A percentile compares a stretch with the other conserved stretches of the same genome.
Evolutionary conservation across 1,284 basidiomycete genomes (phyloP).

Genomic region (Afroboletus lepidellus): DNA sequence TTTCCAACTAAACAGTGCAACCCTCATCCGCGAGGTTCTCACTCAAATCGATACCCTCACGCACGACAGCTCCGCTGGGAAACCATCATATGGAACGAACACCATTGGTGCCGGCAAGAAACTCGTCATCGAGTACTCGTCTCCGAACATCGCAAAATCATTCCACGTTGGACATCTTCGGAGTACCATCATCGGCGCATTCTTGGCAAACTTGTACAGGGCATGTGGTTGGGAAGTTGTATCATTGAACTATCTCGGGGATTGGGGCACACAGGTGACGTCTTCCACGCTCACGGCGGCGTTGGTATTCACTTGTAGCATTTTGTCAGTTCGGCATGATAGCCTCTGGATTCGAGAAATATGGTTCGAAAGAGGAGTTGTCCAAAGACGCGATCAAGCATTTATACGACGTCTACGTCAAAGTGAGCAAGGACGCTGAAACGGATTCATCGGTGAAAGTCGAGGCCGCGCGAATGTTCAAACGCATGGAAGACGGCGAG

Average conservation of each 20-base stretch:
- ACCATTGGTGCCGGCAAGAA: constrained; percentile 78
- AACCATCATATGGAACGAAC: constrained; percentile 74
- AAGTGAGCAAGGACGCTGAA: constrained; percentile 86
- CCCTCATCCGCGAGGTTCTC: constrained; percentile 75
- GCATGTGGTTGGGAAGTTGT: constrained; percentile 92
- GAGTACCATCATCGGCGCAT: constrained; percentile 97
- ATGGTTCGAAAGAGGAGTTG: constrained; percentile 84
- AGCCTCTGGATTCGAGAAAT: constrained; percentile 90
- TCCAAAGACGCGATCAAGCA: constrained; percentile 93
- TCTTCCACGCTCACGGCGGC: background rate
- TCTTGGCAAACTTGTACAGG: constrained; percentile 89
- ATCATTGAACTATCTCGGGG: constrained; percentile 92
- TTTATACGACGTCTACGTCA: constrained; percentile 92
- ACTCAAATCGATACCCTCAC: constrained; percentile 80
- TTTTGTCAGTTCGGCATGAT: constrained; percentile 74
- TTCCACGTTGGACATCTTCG: constrained; percentile 98
- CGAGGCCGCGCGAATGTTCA: constrained; percentile 90
- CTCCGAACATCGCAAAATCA: constrained; percentile 97
- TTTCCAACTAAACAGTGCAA: constrained; percentile 69
- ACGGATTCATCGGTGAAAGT: constrained; percentile 73
- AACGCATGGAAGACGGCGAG: constrained; percentile 95
- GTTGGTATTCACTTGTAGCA: background rate
- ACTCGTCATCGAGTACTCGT: constrained; percentile 86
- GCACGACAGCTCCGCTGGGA: constrained; percentile 50
- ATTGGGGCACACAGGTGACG: constrained; percentile 89